phyloP scores from a whole-genome alignment of 805 yeast genomes.

The Candida caryicola region DNA sequence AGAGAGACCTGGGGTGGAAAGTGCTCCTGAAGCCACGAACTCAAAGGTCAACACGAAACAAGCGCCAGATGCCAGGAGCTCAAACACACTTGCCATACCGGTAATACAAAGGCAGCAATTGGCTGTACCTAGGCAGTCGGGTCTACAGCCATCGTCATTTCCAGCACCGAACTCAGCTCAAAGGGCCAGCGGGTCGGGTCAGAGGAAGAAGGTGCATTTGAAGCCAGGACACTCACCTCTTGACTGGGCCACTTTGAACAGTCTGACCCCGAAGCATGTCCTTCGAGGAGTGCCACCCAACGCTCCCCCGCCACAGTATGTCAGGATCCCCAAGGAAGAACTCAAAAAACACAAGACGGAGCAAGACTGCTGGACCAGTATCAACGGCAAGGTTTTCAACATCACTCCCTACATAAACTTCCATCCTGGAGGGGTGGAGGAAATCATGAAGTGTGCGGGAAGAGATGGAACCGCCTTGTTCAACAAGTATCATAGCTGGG shows the following conservation, averaged over 20 bases:
- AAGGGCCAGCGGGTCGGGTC: conserved; percentile 21
- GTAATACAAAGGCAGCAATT: too few relatives aligned
- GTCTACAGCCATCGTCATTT: conserved; percentile 13
- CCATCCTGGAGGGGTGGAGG: conserved; percentile 91
- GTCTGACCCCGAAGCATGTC: conserved; percentile 40
- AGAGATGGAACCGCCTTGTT: conserved; percentile 76
- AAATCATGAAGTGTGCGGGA: conserved; percentile 78
- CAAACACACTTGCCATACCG: too few relatives aligned
- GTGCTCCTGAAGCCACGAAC: too few relatives aligned
- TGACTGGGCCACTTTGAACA: conserved; percentile 74
- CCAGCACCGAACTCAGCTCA: conserved; percentile 39
- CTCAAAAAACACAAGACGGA: conserved; percentile 53
- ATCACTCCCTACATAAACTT: conserved; percentile 78
- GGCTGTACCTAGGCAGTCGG: not conserved
- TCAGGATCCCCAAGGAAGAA: conserved; percentile 55
- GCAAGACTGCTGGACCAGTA: conserved; percentile 84
- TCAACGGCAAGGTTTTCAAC: conserved; percentile 80
- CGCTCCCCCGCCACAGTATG: conserved; percentile 50
- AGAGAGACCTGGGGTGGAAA: too few relatives aligned
- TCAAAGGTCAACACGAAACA: too few relatives aligned
- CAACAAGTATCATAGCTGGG: conserved; percentile 69
- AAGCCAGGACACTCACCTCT: conserved; percentile 81
- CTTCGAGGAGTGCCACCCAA: conserved; percentile 52
- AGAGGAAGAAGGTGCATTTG: conserved; percentile 53
- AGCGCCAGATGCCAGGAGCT: too few relatives aligned